Base-by-base conservation (phyloP, 345 rosid species). In the Excoecaria cochinchinensis region DNA sequence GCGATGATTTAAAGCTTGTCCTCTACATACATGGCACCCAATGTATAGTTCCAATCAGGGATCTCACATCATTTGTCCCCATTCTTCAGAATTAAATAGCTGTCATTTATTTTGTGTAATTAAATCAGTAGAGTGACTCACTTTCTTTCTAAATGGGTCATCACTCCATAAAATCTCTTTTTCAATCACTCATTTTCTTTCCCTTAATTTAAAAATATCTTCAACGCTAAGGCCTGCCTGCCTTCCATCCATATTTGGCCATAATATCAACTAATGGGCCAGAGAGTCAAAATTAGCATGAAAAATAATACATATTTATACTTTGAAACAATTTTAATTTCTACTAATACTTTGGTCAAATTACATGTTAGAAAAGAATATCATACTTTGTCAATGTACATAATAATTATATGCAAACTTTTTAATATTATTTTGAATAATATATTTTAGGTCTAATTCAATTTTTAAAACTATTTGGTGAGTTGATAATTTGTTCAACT, bases 111-210 rank as follows among this genome's bases (percentile, higher is more conserved):
- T 40, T 46, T 19, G 16, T 40, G 31, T 39, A 38, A 12, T 25
- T n/a, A 73, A 17, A 68, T 42, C 12, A 44, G 65, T 21, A 6
- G 42, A 72, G 69, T 1, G 72, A 63, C 83, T 31, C 31, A 31
- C 1, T 71, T 58, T 44, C n/a, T 39, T 21, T 71, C 68, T 39
- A 4, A 11, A 60, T 75, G 85, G 86, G 82, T 61, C 83, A 78
- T 60, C 65, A 31, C 82, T 76, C 80, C 73, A 80, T 78, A 22
- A 22, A 75, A 63, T 78, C 77, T 75, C 48, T 6, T 67, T 70
- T 63, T 51, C 75, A 55, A 77, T 74, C 85, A 67, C n/a, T 83
- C 80, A 13, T 48, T 75, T 63, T 80, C 79, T 61, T 61, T 3
- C n/a, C 4, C 36, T 48, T 31, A 31, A 15, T 64, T 0, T 51